These are phyloP conservation scores for Hypoxylon sp. DNA, from an alignment of 2,329 filamentous ascomycete genomes.

Conservation along the genomic window DNA sequence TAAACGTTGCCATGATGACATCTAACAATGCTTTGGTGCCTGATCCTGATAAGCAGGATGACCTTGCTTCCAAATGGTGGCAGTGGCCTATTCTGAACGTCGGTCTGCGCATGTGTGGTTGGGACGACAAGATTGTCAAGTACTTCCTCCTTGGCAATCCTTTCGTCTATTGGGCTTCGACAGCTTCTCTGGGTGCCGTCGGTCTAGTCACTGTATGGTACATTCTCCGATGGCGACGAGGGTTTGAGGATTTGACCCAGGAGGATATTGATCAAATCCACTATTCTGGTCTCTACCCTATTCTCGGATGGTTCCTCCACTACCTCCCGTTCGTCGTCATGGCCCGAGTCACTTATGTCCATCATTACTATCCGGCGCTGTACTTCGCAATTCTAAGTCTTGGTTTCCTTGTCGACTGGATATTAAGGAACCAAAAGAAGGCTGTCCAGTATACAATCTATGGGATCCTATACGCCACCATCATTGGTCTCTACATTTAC, in stretches of 20 bases:
- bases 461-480: conserved; percentile 77
- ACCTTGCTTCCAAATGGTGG: conserved; percentile 96
- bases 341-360: conserved; percentile 98
- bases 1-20: conserved; percentile 99
- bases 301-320: conserved; percentile 95
- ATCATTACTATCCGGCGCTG: conserved; percentile 98
- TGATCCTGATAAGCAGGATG: conserved; percentile 98
- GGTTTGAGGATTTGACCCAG: conserved; percentile 85
- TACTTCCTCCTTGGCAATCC: conserved; percentile 99
- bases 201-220: conserved; percentile 85
- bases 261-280: conserved; percentile 93
- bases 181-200: conserved; percentile 81
- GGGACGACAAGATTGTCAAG: conserved; percentile 95
- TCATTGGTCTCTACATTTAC: conserved; percentile 86
- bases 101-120: conserved; percentile 97
- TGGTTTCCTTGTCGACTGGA: conserved; percentile 91
- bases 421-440: conserved; percentile 76
- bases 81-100: conserved; percentile 98
- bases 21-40: conserved; percentile 98
- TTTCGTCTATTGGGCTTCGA: conserved; percentile 94
- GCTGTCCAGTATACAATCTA: conserved; percentile 78
- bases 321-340: conserved; percentile 97
- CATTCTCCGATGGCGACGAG: conserved; percentile 93
- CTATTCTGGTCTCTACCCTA: conserved; percentile 91
- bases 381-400: conserved; percentile 95